Evolutionary conservation across 1,284 basidiomycete species (phyloP).

Genomic region (Cutaneotrichosporon dermatis): DNA sequence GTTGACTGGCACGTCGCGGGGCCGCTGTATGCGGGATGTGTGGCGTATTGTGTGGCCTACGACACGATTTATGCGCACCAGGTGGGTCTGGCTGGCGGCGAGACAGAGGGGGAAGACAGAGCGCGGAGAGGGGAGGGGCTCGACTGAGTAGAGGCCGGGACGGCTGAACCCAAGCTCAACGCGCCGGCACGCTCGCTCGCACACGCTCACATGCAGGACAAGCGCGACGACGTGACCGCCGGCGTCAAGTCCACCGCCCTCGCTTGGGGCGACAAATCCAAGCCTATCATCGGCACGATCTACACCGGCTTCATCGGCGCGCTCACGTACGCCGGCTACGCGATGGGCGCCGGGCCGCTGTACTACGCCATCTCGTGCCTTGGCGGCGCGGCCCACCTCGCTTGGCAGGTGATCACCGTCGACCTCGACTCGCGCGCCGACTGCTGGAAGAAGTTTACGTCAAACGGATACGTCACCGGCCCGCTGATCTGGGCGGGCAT

Average conservation of each 20-base stretch:
- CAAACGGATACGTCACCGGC: conserved; percentile 76
- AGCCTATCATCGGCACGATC: conserved; percentile 70
- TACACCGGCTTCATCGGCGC: conserved; percentile 70
- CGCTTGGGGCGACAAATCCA: conserved; percentile 74
- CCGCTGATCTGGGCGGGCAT: conserved; percentile 85
- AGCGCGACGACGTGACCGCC: conserved; percentile 78
- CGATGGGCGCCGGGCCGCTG: conserved; percentile 68
- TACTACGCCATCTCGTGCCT: conserved; percentile 73
- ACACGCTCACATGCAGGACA: conserved; percentile 61
- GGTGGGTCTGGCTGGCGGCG: conserved; percentile 53
- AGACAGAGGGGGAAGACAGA: no score
- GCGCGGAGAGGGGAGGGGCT: no score
- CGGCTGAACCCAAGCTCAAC: no score
- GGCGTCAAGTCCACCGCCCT: conserved; percentile 94
- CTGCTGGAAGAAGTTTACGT: conserved; percentile 87
- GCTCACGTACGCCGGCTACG: conserved; percentile 70
- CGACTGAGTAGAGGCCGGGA: no score
- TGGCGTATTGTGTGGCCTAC: conserved; percentile 93
- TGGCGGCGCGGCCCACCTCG: conserved; percentile 71
- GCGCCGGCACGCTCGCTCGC: no score
- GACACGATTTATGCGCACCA: conserved; percentile 99
- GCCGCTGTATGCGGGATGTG: conserved; percentile 83
- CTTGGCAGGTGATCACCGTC: conserved; percentile 70
- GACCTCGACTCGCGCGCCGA: conserved; percentile 74
- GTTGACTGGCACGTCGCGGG: conserved; percentile 79